Evolutionary conservation across 1,284 basidiomycete species (phyloP).

Genomic region (Puccinia coronata): DNA sequence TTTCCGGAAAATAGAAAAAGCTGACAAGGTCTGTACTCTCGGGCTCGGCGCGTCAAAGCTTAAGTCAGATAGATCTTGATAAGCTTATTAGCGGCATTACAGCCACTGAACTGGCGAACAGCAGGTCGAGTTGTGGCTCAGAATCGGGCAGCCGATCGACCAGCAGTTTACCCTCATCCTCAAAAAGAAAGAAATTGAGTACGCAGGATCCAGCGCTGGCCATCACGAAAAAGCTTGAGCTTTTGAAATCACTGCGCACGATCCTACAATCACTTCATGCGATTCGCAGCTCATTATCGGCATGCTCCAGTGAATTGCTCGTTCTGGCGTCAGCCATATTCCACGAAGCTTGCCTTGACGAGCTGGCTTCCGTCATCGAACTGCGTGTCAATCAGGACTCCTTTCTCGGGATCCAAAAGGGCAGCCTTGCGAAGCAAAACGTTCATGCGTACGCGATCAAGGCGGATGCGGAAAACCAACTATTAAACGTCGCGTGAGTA

Average conservation of each 20-base stretch:
- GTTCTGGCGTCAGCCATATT: constrained; percentile 23
- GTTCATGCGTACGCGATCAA: constrained; percentile 49
- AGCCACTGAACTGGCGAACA: constrained; percentile 6
- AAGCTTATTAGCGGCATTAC: constrained; percentile 38
- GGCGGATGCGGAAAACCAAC: constrained; percentile 28
- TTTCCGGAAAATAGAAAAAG: no score
- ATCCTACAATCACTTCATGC: constrained; percentile 35
- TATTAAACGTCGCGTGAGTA: constrained; percentile 47
- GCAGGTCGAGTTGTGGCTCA: constrained; percentile 5
- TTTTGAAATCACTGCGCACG: constrained; percentile 28
- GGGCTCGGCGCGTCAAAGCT: not conserved
- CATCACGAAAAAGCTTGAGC: constrained; percentile 47
- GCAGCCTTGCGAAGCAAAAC: constrained; percentile 48
- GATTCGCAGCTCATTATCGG: constrained; percentile 24
- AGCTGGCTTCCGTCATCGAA: constrained; percentile 26
- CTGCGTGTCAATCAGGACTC: constrained; percentile 41
- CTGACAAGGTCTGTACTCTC: not conserved
- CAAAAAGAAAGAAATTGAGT: not conserved
- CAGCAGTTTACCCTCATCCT: not conserved
- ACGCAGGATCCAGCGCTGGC: constrained; percentile 28
- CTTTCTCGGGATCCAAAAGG: constrained; percentile 44
- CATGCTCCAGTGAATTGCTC: constrained; percentile 34
- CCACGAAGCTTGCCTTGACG: constrained; percentile 33
- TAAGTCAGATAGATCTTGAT: constrained; percentile 46
- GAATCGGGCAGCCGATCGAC: not conserved